phyloP scores from a whole-genome alignment of 148 eudicot species.

The Limonium bicolor region DNA sequence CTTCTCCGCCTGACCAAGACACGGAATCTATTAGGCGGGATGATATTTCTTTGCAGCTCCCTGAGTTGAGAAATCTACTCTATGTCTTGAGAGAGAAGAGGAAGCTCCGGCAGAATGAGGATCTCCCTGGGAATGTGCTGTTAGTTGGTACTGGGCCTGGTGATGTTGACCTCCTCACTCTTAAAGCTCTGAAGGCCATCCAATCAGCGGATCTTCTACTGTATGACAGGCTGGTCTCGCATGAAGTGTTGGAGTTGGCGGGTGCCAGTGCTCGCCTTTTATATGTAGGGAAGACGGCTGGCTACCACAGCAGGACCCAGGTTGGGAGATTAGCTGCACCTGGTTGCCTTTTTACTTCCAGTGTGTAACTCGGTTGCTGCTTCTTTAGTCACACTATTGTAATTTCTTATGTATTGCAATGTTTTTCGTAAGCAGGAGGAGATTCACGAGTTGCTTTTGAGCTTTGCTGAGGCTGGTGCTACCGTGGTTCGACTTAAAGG shows the following conservation, averaged over 20 bases:
- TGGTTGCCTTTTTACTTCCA: too few species aligned
- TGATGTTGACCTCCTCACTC: constrained; percentile 68
- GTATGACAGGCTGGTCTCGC: constrained; percentile 80
- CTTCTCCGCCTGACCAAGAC: constrained; percentile 13
- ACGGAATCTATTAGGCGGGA: constrained; percentile 17
- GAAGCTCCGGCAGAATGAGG: constrained; percentile 9
- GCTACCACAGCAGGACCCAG: constrained; percentile 91
- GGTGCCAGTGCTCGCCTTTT: constrained; percentile 48
- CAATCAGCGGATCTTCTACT: constrained; percentile 69
- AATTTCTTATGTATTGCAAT: too few species aligned
- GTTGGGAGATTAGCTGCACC: too few species aligned
- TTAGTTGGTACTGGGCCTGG: constrained; percentile 98
- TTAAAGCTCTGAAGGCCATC: constrained; percentile 64
- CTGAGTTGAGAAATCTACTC: constrained; percentile 66
- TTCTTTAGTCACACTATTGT: too few species aligned
- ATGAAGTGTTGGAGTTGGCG: constrained; percentile 74
- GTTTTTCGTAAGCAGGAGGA: too few species aligned
- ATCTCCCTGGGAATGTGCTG: constrained; percentile 58
- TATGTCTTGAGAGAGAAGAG: constrained; percentile 55
- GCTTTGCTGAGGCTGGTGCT: constrained; percentile 96
- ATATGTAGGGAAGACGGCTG: constrained; percentile 95
- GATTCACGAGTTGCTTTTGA: constrained; percentile 82
- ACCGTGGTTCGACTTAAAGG: constrained; percentile 92
- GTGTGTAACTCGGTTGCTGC: too few species aligned
- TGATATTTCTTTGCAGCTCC: constrained; percentile 70